A percentile compares a stretch with the other conserved stretches of the same genome.
Conservation (phyloP, 148 eudicot genomes). For the Beta vulgaris region DNA sequence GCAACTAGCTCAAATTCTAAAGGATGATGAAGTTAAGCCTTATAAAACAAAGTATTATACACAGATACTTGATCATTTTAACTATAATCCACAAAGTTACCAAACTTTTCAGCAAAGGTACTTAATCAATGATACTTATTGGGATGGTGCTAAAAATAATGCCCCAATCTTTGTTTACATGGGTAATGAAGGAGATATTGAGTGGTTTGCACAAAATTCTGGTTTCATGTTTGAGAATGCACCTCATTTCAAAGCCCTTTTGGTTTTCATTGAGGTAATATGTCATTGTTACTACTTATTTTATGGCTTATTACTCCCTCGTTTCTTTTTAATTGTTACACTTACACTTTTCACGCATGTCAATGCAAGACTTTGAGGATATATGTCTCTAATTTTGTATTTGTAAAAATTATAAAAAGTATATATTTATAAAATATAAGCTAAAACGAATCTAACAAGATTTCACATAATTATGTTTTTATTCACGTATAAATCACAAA, state of each 20-base stretch:
- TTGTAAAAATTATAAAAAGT: too few relatives aligned
- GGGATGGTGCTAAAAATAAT: constrained; percentile 68
- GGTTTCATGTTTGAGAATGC: constrained; percentile 77
- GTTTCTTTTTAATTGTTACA: too few relatives aligned
- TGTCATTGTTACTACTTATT: neutral
- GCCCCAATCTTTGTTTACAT: constrained; percentile 76
- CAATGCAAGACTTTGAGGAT: too few relatives aligned
- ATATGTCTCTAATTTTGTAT: too few relatives aligned
- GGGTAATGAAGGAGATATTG: constrained; percentile 84
- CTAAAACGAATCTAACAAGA: too few relatives aligned
- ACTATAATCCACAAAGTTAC: constrained; percentile 63
- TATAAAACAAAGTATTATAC: constrained; percentile 64
- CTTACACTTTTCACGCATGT: too few relatives aligned
- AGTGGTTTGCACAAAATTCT: constrained; percentile 82
- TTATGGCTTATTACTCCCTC: neutral
- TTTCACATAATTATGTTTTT: too few relatives aligned
- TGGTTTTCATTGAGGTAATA: constrained; percentile 80
- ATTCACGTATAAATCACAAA: too few relatives aligned
- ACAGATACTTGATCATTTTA: constrained; percentile 80
- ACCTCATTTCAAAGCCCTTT: constrained; percentile 59
- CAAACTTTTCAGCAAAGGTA: constrained; percentile 74
- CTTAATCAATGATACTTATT: constrained; percentile 52
- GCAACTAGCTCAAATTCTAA: constrained; percentile 22
- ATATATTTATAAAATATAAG: too few relatives aligned
- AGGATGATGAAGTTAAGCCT: constrained; percentile 11